Conservation (phyloP, 305 asterid species). For the Fraxinus greggii region DNA sequence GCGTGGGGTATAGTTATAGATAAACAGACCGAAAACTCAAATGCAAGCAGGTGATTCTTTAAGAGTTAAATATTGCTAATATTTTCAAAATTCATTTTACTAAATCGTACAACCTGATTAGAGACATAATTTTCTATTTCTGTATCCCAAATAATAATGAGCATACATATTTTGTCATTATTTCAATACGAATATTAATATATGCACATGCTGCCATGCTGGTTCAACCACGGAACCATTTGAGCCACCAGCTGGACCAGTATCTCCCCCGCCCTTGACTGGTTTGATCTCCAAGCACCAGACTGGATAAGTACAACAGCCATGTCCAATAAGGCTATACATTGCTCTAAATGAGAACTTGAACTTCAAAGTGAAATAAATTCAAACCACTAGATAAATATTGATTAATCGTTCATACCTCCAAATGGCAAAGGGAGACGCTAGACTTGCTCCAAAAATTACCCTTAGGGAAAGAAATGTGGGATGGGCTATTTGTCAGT, state of each 20-base stretch:
- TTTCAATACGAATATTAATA: not conserved
- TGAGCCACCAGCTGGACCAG: not conserved
- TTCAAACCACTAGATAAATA: not conserved
- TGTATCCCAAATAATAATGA: not conserved
- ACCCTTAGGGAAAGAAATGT: conserved; percentile 50
- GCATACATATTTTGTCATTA: not conserved
- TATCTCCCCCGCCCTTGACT: not conserved
- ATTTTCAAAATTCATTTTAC: not conserved
- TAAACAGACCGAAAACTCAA: not conserved
- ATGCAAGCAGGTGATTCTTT: not conserved
- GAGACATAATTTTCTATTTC: not conserved
- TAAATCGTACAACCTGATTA: not conserved
- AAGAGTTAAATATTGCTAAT: not conserved
- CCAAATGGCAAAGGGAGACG: conserved; percentile 63
- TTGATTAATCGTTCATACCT: conserved; percentile 43
- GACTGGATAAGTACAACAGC: not conserved
- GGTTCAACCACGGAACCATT: not conserved
- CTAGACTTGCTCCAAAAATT: conserved; percentile 70
- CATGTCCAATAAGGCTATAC: not conserved
- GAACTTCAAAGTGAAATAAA: not conserved
- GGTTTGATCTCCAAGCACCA: not conserved
- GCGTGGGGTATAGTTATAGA: not conserved
- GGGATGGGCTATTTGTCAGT: conserved; percentile 32
- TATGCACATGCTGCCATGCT: not conserved
- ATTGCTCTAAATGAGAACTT: not conserved